Base-by-base conservation (phyloP, 352 stramenopile genomes). In the Globisporangium nagaii region DNA sequence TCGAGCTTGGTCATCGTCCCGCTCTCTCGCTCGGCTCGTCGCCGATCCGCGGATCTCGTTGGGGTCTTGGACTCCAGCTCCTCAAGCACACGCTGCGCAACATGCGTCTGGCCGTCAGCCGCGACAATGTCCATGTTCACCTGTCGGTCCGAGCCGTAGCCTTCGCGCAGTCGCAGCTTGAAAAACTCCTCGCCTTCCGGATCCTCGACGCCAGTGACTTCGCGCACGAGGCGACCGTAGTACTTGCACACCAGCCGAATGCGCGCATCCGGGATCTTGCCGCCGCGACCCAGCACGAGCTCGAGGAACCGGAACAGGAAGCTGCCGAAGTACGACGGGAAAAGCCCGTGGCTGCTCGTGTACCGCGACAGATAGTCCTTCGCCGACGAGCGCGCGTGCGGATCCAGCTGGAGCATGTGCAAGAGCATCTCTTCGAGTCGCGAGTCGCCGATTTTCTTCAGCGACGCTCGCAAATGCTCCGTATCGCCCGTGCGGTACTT, bases 381-480 rank as follows among this genome's bases (percentile, higher is more conserved):
- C 0, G 92, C 88, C 8, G 84, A 93, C 15, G 95, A 66, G 7
- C 95, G 82, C 35, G 92, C 72, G 12, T 68, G 74, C 20, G 93
- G 90, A 62, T 98, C 85, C 15, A 98, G 60, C 56, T 95, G 88
- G 10, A 98, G 65, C 95, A 98, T 98, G 53, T 98, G 90, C 37
- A 93, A 72, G 56, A 97, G 84, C 36, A 96, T 66, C 19, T 96
- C 90, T 60, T 96, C 78, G 30, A 98, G 68, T 22, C 83, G 65
- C 12, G 81, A 82, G 53, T 94, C 90, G 46, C 96, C 88, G 30
- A 98, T 90, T 60, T 98, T 98, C 35, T 91, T 91, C 15, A 98
- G 66, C 37, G 87, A 88, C 36, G 87, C 73, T 27, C 79, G 68
- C 46, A 98, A 52, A 20, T 81, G 56, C 4, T 88, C 86, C 7